Conservation (phyloP, 2,329 filamentous ascomycete genomes). For the Calonectria leucothoes region DNA sequence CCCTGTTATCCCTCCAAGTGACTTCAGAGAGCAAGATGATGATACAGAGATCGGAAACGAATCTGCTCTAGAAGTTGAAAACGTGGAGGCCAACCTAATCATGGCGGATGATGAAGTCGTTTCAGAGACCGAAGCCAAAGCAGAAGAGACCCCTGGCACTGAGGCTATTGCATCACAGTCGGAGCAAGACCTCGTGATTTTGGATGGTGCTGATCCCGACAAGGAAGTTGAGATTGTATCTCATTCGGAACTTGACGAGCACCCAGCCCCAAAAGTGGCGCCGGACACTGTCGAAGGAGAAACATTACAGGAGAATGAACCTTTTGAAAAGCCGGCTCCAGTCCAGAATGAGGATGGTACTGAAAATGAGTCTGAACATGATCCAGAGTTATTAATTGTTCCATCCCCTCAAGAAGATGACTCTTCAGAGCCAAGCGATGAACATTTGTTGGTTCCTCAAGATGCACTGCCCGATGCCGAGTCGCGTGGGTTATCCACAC, state of each 20-base stretch:
- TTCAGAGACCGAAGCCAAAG: neutral
- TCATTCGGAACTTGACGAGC: neutral
- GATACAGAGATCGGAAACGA: slow-evolving; percentile 3
- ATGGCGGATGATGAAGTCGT: neutral
- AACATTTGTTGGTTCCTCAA: neutral
- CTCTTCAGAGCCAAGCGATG: neutral
- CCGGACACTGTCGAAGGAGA: neutral
- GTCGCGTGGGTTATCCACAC: neutral
- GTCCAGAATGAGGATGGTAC: neutral
- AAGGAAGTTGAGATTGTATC: neutral
- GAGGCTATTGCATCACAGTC: neutral
- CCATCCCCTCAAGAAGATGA: neutral
- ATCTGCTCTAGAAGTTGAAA: neutral
- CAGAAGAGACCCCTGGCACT: neutral
- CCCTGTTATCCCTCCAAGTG: slow-evolving; percentile 12
- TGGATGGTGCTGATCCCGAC: neutral
- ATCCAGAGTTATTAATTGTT: neutral
- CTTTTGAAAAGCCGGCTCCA: neutral
- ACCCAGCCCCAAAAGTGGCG: neutral
- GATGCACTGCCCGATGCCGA: neutral
- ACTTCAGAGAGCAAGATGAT: neutral
- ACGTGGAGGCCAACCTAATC: neutral
- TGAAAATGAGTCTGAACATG: neutral
- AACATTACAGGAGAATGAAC: neutral
- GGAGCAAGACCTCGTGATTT: neutral